A percentile compares a stretch with the other conserved stretches of the same genome.
Evolutionary conservation across 2,329 filamentous ascomycete species (phyloP).

Genomic region (Alternaria sp.): DNA sequence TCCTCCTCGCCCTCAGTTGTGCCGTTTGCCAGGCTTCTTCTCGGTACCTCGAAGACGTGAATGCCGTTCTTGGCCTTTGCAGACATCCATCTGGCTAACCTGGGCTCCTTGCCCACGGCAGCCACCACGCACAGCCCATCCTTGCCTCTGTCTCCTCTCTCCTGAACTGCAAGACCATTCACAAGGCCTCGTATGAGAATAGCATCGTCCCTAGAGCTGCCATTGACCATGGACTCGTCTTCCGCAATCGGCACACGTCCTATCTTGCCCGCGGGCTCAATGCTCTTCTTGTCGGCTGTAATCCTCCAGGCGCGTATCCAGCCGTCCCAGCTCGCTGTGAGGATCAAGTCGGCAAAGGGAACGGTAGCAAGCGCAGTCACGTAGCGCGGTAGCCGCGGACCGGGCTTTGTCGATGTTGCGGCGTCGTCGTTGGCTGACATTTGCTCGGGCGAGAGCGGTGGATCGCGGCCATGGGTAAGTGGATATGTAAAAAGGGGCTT

Average conservation of each 20-base stretch:
- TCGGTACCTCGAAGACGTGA: conserved; percentile 83
- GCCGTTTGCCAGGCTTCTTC: conserved; percentile 34
- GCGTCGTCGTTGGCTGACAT: conserved; percentile 71
- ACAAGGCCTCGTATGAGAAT: conserved; percentile 72
- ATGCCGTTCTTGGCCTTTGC: conserved; percentile 76
- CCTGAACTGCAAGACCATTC: conserved; percentile 87
- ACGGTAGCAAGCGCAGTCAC: conserved; percentile 88
- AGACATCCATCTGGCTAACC: conserved; percentile 81
- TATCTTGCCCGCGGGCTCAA: conserved; percentile 75
- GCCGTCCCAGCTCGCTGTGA: conserved; percentile 95
- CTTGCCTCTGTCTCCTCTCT: conserved; percentile 77
- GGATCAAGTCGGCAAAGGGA: conserved; percentile 86
- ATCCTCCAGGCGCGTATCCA: conserved; percentile 85
- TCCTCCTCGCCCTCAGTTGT: conserved; percentile 13
- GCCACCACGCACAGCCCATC: conserved; percentile 80
- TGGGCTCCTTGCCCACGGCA: conserved; percentile 85
- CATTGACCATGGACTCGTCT: conserved; percentile 15
- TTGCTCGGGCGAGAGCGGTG: conserved; percentile 69
- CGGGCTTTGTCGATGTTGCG: conserved; percentile 54
- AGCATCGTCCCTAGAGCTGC: conserved; percentile 25
- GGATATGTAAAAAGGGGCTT: conserved; percentile 84
- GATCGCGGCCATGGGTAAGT: conserved; percentile 84
- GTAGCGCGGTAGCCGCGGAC: conserved; percentile 74
- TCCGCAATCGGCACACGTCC: conserved; percentile 49
- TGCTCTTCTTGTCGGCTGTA: conserved; percentile 71